Evolutionary conservation across 495 filamentous ascomycete species (phyloP).

Genomic region (Hypoxylon subgilvum): DNA sequence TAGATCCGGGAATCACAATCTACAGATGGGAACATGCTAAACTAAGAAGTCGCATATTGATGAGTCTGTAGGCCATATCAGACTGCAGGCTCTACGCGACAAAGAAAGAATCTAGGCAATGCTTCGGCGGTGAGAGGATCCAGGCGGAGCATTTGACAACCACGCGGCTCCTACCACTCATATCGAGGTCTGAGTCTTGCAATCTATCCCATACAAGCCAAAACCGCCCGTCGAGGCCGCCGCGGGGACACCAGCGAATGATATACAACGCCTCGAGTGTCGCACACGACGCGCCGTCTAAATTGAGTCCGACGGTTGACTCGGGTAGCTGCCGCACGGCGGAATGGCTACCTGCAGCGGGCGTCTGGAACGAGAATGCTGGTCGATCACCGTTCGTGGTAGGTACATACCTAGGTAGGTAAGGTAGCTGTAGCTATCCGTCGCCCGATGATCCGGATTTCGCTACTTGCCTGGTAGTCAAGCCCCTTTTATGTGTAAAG

Average conservation of each 20-base stretch:
- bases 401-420: background rate
- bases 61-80: too few species aligned
- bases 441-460: too few species aligned
- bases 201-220: conserved; percentile 18
- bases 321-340: conserved; percentile 8
- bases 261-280: background rate
- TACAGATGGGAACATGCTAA: too few species aligned
- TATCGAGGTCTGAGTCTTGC: background rate
- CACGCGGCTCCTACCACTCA: background rate
- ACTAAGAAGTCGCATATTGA: too few species aligned
- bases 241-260: background rate
- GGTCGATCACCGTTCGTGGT: background rate
- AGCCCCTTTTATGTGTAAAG: too few species aligned
- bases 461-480: too few species aligned
- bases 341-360: conserved; percentile 28
- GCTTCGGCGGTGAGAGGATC: too few species aligned
- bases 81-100: too few species aligned
- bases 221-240: background rate
- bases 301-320: conserved; percentile 6
- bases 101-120: too few species aligned
- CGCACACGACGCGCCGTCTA: conserved; percentile 1
- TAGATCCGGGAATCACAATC: too few species aligned
- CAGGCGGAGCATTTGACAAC: too few species aligned
- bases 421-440: conserved; percentile 6
- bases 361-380: conserved; percentile 6